A percentile compares a stretch with the other conserved stretches of the same genome.
phyloP scores from a whole-genome alignment of 129 eudicot genomes.

The Helianthus tuberosus region DNA sequence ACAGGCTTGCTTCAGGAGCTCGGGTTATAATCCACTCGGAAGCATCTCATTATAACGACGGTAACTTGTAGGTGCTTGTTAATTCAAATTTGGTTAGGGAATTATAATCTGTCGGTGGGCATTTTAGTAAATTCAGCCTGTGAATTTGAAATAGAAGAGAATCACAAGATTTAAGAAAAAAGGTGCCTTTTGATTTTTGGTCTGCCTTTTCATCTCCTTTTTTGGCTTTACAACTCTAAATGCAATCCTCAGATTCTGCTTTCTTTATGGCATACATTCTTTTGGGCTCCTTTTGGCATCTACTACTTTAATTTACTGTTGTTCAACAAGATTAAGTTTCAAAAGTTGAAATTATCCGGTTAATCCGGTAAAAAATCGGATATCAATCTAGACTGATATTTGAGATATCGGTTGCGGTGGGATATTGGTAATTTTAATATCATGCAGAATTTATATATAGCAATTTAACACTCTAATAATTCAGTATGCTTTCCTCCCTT shows the following conservation, averaged over 20 bases:
- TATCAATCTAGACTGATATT: too few relatives aligned
- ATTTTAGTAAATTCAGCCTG: conserved; percentile 27
- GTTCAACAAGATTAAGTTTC: conserved; percentile 13
- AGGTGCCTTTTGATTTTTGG: conserved; percentile 37
- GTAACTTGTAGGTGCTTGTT: conserved; percentile 28
- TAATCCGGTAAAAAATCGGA: too few relatives aligned
- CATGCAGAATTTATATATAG: too few relatives aligned
- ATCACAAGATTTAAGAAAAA: conserved; percentile 26
- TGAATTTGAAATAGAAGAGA: conserved; percentile 37
- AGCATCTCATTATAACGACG: conserved; percentile 39
- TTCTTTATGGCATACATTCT: conserved; percentile 26
- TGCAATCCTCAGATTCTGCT: conserved; percentile 32
- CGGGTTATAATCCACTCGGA: conserved; percentile 84
- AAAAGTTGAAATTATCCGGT: neutral
- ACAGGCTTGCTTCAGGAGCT: conserved; percentile 99
- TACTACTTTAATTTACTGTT: conserved; percentile 8
- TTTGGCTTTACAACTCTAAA: conserved; percentile 42
- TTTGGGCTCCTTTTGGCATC: conserved; percentile 34
- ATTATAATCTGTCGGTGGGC: conserved; percentile 32
- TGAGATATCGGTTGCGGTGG: too few relatives aligned
- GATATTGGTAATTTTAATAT: too few relatives aligned
- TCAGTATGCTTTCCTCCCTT: too few relatives aligned
- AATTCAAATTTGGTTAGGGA: conserved; percentile 1
- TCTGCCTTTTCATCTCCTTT: conserved; percentile 39
- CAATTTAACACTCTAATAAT: too few relatives aligned